phyloP scores from a whole-genome alignment of 2,329 filamentous ascomycete species.

The Magnaporthales sp. region DNA sequence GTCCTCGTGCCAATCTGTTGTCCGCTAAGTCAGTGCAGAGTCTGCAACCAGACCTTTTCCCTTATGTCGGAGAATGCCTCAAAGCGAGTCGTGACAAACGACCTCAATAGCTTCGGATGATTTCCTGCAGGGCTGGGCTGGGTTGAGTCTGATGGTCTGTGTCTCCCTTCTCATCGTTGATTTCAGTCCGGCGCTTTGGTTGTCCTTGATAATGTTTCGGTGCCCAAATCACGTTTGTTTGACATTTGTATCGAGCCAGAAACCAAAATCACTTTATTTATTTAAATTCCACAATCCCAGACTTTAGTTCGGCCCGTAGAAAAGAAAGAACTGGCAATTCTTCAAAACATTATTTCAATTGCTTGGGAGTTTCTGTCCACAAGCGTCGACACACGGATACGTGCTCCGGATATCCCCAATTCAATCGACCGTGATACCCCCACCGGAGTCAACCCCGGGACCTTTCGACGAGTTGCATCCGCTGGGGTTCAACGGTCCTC shows the following conservation, averaged over 20 bases:
- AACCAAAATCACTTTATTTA: background rate
- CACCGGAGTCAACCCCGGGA: background rate
- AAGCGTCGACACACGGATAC: background rate
- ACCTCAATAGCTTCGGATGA: background rate
- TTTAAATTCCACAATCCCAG: background rate
- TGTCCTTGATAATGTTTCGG: background rate
- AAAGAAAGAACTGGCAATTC: background rate
- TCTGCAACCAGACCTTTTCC: background rate
- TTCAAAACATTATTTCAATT: background rate
- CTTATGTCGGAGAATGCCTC: background rate
- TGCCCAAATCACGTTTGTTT: background rate
- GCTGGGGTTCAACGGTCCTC: background rate
- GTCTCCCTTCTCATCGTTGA: background rate
- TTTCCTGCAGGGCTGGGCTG: background rate
- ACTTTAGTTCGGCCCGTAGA: background rate
- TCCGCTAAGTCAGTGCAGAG: background rate
- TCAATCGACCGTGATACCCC: slow-evolving; percentile 1
- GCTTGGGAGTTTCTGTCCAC: background rate
- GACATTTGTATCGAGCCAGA: background rate
- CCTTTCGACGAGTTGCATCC: background rate
- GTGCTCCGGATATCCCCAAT: slow-evolving; percentile 6
- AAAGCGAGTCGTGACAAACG: background rate
- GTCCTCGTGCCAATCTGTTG: background rate
- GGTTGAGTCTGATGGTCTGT: background rate
- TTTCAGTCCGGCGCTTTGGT: background rate